Evolutionary conservation across 179 eudicot species (phyloP).

Genomic region (Nepenthes alata): DNA sequence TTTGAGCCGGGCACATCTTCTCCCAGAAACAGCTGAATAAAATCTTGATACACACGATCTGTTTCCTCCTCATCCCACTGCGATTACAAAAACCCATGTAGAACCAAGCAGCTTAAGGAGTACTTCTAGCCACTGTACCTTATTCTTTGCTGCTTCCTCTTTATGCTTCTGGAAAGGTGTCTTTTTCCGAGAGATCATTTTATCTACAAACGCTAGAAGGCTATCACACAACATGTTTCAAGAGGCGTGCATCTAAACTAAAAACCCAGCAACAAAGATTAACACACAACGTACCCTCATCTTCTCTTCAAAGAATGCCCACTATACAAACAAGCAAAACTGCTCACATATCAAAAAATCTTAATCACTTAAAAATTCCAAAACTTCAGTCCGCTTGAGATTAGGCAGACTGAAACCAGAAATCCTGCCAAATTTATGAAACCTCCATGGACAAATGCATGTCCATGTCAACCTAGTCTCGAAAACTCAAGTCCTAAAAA

Average conservation of each 20-base stretch:
- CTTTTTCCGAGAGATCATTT: constrained; percentile 68
- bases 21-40: constrained; percentile 81
- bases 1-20: constrained; percentile 68
- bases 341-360: too few relatives aligned
- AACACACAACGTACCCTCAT: not conserved
- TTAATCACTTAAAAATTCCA: too few relatives aligned
- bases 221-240: not conserved
- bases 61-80: constrained; percentile 92
- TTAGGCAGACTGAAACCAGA: too few relatives aligned
- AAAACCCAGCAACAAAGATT: too few relatives aligned
- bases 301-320: too few relatives aligned
- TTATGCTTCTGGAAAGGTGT: constrained; percentile 94
- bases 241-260: too few relatives aligned
- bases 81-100: constrained; percentile 1
- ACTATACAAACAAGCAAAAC: too few relatives aligned
- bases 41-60: constrained; percentile 69
- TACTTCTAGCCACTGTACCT: constrained; percentile 24
- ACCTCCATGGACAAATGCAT: too few relatives aligned
- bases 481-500: too few relatives aligned
- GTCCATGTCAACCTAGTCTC: too few relatives aligned
- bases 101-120: not conserved
- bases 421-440: too few relatives aligned
- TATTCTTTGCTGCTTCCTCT: constrained; percentile 88
- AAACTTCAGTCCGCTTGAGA: too few relatives aligned
- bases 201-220: constrained; percentile 6